These are phyloP conservation scores for Limonomyces culmigenus DNA, from an alignment of 1,284 basidiomycete genomes.

Conservation along the genomic window DNA sequence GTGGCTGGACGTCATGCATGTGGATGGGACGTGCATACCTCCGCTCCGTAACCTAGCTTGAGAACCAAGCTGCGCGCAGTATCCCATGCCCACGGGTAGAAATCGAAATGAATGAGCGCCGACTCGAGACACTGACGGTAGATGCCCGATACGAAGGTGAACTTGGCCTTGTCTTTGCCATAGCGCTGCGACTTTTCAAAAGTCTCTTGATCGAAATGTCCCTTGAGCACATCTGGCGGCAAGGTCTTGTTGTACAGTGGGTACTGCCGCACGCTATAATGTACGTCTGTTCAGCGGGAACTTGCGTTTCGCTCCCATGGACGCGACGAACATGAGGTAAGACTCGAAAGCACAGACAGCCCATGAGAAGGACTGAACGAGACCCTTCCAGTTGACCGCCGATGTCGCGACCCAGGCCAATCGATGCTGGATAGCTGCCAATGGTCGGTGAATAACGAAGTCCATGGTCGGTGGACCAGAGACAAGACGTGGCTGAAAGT, in stretches of 20 bases:
- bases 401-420: conserved; percentile 41
- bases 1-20: neutral
- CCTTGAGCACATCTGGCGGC: conserved; percentile 64
- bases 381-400: conserved; percentile 53
- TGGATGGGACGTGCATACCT: neutral
- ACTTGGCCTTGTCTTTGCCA: conserved; percentile 84
- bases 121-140: conserved; percentile 64
- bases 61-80: conserved; percentile 32
- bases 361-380: conserved; percentile 64
- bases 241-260: conserved; percentile 62
- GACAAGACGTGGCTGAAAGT: too few species aligned
- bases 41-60: conserved; percentile 40
- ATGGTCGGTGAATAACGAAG: conserved; percentile 8
- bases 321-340: conserved; percentile 52
- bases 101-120: conserved; percentile 53
- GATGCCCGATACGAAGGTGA: conserved; percentile 57
- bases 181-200: conserved; percentile 87
- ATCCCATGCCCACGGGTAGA: conserved; percentile 72
- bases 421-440: conserved; percentile 6
- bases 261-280: conserved; percentile 61
- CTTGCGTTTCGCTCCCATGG: neutral
- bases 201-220: conserved; percentile 56
- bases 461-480: conserved; percentile 8
- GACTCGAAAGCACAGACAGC: conserved; percentile 69
- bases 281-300: conserved; percentile 1